phyloP scores from a whole-genome alignment of 148 eudicot genomes.

The Chenopodium quinoa region DNA sequence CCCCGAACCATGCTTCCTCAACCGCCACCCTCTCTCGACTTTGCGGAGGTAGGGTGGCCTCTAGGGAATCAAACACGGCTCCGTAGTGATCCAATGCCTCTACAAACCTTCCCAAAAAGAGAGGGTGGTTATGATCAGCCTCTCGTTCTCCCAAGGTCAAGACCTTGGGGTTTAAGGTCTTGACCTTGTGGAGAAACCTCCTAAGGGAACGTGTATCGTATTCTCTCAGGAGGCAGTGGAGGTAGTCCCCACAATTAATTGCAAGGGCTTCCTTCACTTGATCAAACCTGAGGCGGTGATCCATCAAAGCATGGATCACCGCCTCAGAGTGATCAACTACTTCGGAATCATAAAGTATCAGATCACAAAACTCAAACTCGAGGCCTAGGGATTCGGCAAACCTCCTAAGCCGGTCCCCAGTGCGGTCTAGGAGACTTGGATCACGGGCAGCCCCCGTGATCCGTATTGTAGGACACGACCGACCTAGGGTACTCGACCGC shows the following conservation, averaged over 20 bases:
- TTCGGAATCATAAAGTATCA: conserved; percentile 29
- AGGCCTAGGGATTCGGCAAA: conserved; percentile 69
- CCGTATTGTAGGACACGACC: conserved; percentile 48
- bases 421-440: conserved; percentile 36
- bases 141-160: conserved; percentile 73
- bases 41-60: conserved; percentile 80
- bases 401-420: conserved; percentile 67
- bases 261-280: conserved; percentile 51
- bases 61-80: conserved; percentile 69
- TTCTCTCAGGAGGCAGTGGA: conserved; percentile 60
- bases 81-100: conserved; percentile 68
- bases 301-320: conserved; percentile 17
- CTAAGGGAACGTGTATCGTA: conserved; percentile 39
- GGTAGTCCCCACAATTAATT: conserved; percentile 64
- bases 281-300: conserved; percentile 6
- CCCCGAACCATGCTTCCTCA: conserved; percentile 72
- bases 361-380: conserved; percentile 38
- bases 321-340: conserved; percentile 27
- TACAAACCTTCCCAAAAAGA: conserved; percentile 39
- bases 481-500: conserved; percentile 25
- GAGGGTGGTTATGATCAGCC: conserved; percentile 63
- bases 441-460: conserved; percentile 70
- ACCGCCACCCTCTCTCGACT: conserved; percentile 69
- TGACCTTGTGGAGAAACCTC: conserved; percentile 51
- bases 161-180: conserved; percentile 59